Conservation (phyloP, 768 basidiomycete species). For the Leccinum olivaceopallidum region DNA sequence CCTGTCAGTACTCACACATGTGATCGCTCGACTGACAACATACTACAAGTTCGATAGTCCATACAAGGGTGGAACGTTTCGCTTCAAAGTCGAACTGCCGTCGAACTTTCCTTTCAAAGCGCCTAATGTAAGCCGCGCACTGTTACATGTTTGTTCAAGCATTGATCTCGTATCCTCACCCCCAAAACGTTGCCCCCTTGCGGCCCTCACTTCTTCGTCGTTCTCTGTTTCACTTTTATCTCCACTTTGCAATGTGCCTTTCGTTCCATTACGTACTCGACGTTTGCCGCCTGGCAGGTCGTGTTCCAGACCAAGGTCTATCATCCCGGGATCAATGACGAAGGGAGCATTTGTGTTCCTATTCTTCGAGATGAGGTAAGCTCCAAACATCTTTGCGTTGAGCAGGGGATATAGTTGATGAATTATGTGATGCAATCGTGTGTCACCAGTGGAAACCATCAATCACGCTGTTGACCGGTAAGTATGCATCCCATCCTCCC, state of each 20-base stretch:
- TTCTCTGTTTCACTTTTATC: slow-evolving; percentile 1
- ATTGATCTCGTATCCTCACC: slow-evolving; percentile 10
- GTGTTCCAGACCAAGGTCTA: slow-evolving; percentile 86
- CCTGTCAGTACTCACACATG: slow-evolving; percentile 1
- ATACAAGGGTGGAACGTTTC: slow-evolving; percentile 80
- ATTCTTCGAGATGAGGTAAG: slow-evolving; percentile 78
- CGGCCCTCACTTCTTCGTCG: slow-evolving; percentile 1
- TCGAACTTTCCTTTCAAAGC: slow-evolving; percentile 87
- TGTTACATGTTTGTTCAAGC: slow-evolving; percentile 7
- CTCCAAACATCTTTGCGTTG: neutral
- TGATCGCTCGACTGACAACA: slow-evolving; percentile 5
- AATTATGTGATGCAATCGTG: slow-evolving; percentile 4
- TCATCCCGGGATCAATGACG: slow-evolving; percentile 89
- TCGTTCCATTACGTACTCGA: slow-evolving; percentile 22
- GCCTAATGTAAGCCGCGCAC: slow-evolving; percentile 53
- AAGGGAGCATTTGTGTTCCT: slow-evolving; percentile 83
- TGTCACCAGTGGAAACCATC: slow-evolving; percentile 79
- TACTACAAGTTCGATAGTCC: slow-evolving; percentile 65
- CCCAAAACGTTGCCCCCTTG: slow-evolving; percentile 21
- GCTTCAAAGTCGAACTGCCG: slow-evolving; percentile 73
- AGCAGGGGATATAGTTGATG: slow-evolving; percentile 8
- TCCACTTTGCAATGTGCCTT: neutral
- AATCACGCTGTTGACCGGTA: slow-evolving; percentile 69
- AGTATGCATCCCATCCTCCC: slow-evolving; percentile 16
- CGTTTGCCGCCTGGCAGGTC: slow-evolving; percentile 47